phyloP scores from a whole-genome alignment of 768 basidiomycete species.

The Xerocomus potaroensis region DNA sequence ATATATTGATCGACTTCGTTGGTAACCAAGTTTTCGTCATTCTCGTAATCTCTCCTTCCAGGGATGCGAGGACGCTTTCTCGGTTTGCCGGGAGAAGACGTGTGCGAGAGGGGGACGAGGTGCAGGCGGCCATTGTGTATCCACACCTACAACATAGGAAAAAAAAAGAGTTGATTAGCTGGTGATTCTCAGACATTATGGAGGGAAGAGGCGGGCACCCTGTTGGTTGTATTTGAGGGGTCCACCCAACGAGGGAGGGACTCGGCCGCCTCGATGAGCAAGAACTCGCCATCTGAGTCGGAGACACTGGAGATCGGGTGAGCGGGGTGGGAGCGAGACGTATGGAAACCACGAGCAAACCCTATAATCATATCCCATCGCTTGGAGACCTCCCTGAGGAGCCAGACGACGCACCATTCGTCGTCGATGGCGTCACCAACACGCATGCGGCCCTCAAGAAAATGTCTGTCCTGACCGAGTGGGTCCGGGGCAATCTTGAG shows the following conservation, averaged over 20 bases:
- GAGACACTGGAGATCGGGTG: conserved; percentile 37
- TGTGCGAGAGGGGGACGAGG: conserved; percentile 75
- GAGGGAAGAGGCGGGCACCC: conserved; percentile 50
- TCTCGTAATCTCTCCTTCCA: conserved; percentile 43
- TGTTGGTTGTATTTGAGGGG: conserved; percentile 87
- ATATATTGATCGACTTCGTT: conserved; percentile 51
- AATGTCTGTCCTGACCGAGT: conserved; percentile 37
- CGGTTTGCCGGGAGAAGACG: conserved; percentile 62
- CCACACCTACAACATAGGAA: conserved; percentile 72
- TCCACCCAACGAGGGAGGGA: conserved; percentile 86
- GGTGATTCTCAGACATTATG: conserved; percentile 29
- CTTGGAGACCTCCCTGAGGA: conserved; percentile 70
- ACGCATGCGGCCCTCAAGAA: conserved; percentile 79
- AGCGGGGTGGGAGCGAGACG: background rate
- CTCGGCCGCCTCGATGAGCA: conserved; percentile 95
- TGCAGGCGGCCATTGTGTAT: conserved; percentile 80
- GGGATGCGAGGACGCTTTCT: conserved; percentile 43
- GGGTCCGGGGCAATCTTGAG: conserved; percentile 57
- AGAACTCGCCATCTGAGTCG: conserved; percentile 94
- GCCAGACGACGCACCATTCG: conserved; percentile 94
- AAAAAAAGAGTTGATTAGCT: conserved; percentile 26
- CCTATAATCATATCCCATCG: conserved; percentile 80
- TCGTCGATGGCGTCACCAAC: conserved; percentile 98
- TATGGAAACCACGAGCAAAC: conserved; percentile 37
- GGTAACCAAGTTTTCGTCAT: conserved; percentile 40